Percentiles rank a stretch among this genome's conserved stretches.
Conservation (phyloP, 768 basidiomycete species). For the Postia placenta region DNA sequence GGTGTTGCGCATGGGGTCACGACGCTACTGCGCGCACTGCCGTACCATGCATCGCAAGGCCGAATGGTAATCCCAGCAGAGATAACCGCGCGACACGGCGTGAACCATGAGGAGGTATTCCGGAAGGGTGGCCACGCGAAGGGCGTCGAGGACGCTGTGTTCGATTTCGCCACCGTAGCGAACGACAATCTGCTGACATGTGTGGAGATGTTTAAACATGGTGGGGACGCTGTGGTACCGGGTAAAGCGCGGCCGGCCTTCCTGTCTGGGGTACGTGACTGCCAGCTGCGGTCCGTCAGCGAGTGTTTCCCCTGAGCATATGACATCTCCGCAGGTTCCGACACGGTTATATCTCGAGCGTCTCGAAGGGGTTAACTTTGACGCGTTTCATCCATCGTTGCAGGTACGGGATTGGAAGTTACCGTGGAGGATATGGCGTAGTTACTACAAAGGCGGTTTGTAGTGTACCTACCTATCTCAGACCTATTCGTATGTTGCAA, state of each 20-base stretch:
- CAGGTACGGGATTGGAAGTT: slow-evolving; percentile 71
- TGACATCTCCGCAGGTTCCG: slow-evolving; percentile 47
- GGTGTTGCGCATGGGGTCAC: slow-evolving; percentile 67
- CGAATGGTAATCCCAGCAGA: slow-evolving; percentile 76
- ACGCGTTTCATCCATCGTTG: slow-evolving; percentile 60
- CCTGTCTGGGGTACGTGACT: slow-evolving; percentile 55
- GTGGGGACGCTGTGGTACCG: slow-evolving; percentile 45
- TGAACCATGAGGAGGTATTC: slow-evolving; percentile 77
- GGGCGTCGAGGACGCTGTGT: slow-evolving; percentile 73
- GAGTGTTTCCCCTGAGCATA: background rate
- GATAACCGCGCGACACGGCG: slow-evolving; percentile 70
- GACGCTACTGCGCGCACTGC: slow-evolving; percentile 69
- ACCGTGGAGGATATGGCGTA: slow-evolving; percentile 64
- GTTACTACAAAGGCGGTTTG: slow-evolving; percentile 38
- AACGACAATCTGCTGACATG: slow-evolving; percentile 78
- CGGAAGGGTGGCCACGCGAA: slow-evolving; percentile 44
- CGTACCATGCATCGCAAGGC: slow-evolving; percentile 69
- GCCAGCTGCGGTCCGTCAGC: background rate
- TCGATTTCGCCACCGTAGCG: slow-evolving; percentile 74
- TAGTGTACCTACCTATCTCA: slow-evolving; percentile 13
- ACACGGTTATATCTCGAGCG: slow-evolving; percentile 55
- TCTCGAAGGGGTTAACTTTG: slow-evolving; percentile 65
- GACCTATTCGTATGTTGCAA: background rate
- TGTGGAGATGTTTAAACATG: slow-evolving; percentile 57
- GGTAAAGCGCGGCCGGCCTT: slow-evolving; percentile 63